A percentile compares a stretch with the other conserved stretches of the same genome.
Conservation (phyloP, 1,284 basidiomycete species). For the Stygiomarasmius scandens region DNA sequence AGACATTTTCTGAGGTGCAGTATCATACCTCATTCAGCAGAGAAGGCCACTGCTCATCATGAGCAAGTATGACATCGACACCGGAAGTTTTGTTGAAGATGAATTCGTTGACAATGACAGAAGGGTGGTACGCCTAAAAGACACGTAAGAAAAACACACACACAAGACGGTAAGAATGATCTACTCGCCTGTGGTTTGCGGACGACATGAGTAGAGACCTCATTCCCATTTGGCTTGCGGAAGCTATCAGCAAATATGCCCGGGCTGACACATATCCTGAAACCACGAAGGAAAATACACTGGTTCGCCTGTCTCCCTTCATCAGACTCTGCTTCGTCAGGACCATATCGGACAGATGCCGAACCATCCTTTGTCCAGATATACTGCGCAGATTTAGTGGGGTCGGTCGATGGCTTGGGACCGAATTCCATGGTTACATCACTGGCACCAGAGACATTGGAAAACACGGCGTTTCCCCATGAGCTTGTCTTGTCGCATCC, state of each 20-base stretch:
- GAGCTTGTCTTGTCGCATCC: slow-evolving; percentile 10
- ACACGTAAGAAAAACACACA: not conserved
- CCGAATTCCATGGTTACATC: not conserved
- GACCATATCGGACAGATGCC: not conserved
- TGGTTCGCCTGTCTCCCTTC: not conserved
- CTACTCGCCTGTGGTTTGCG: not conserved
- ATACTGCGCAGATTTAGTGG: no score
- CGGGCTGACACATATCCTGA: not conserved
- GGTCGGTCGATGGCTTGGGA: not conserved
- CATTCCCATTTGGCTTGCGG: not conserved
- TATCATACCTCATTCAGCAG: slow-evolving; percentile 8
- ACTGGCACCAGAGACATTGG: not conserved
- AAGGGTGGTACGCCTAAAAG: slow-evolving; percentile 4
- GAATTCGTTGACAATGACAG: not conserved
- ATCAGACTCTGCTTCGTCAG: not conserved
- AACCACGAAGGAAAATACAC: not conserved
- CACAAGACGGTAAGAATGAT: not conserved
- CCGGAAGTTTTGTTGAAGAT: not conserved
- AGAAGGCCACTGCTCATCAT: slow-evolving; percentile 11
- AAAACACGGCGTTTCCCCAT: slow-evolving; percentile 8
- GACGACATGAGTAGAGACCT: not conserved
- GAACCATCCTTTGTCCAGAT: not conserved
- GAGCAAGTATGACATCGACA: slow-evolving; percentile 5
- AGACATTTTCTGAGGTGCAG: not conserved
- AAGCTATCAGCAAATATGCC: not conserved